Conservation (phyloP, 495 filamentous ascomycete species). For the Daldinia childiae region DNA sequence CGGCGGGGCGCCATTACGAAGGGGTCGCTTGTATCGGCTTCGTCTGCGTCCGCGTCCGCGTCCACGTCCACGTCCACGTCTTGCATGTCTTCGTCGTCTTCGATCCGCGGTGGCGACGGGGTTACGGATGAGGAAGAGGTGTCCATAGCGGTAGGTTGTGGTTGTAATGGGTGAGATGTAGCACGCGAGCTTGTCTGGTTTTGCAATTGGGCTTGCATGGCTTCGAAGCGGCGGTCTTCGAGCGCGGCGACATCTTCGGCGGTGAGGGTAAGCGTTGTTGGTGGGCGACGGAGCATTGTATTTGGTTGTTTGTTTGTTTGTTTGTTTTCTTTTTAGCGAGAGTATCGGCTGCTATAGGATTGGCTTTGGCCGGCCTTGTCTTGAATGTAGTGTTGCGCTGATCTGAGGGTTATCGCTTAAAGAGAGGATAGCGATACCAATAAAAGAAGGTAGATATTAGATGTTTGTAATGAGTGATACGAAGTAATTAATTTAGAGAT, state of each 20-base stretch:
- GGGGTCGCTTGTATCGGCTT: slow-evolving; percentile 44
- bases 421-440: background rate
- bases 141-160: slow-evolving; percentile 36
- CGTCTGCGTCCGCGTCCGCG: slow-evolving; percentile 33
- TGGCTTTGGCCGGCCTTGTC: background rate
- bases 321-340: background rate
- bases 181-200: slow-evolving; percentile 30
- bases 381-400: background rate
- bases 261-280: slow-evolving; percentile 80
- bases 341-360: background rate
- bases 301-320: slow-evolving; percentile 8
- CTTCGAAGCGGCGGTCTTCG: slow-evolving; percentile 65
- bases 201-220: slow-evolving; percentile 40
- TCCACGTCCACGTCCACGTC: slow-evolving; percentile 39
- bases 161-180: slow-evolving; percentile 26
- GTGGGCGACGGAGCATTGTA: slow-evolving; percentile 81
- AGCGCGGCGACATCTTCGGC: slow-evolving; percentile 80
- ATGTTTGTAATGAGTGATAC: slow-evolving; percentile 2
- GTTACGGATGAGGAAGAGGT: slow-evolving; percentile 37
- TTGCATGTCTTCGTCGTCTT: slow-evolving; percentile 40
- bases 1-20: slow-evolving; percentile 40
- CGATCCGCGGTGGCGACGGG: slow-evolving; percentile 5
- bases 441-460: background rate
- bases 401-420: background rate
- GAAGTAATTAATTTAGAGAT: slow-evolving; percentile 1